Evolutionary conservation across 2,329 filamentous ascomycete genomes (phyloP).

Genomic region (Verticillium albo-atrum): DNA sequence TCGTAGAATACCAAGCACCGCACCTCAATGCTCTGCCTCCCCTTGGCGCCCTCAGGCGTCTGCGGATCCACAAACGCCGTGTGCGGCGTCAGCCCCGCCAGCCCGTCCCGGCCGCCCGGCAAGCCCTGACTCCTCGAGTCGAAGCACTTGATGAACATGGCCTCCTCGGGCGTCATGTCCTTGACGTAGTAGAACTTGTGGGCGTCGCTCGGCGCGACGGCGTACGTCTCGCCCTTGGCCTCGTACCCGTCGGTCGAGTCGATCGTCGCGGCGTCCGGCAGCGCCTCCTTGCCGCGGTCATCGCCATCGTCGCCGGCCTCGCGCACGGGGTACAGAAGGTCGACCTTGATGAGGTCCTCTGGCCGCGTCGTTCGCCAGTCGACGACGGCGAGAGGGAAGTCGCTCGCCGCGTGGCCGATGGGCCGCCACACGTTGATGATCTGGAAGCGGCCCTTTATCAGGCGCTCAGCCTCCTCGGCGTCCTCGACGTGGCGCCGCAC

Average conservation of each 20-base stretch:
- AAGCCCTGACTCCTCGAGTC: slow-evolving; percentile 40
- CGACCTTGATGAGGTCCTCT: slow-evolving; percentile 54
- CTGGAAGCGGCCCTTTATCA: slow-evolving; percentile 56
- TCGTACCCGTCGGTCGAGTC: slow-evolving; percentile 57
- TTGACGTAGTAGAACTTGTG: slow-evolving; percentile 64
- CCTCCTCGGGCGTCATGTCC: slow-evolving; percentile 58
- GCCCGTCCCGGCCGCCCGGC: slow-evolving; percentile 38
- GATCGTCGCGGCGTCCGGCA: slow-evolving; percentile 40
- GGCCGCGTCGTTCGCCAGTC: slow-evolving; percentile 59
- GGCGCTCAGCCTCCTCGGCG: slow-evolving; percentile 46
- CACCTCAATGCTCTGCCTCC: slow-evolving; percentile 61
- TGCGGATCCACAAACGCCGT: slow-evolving; percentile 55
- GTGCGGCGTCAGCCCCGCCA: slow-evolving; percentile 45
- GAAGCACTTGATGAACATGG: slow-evolving; percentile 47
- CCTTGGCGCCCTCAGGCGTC: slow-evolving; percentile 63
- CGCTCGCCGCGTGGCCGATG: slow-evolving; percentile 55
- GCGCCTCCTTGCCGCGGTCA: slow-evolving; percentile 53
- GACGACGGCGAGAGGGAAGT: slow-evolving; percentile 60
- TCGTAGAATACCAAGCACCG: slow-evolving; percentile 60
- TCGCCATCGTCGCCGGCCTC: slow-evolving; percentile 34
- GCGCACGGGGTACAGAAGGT: slow-evolving; percentile 57
- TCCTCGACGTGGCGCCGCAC: slow-evolving; percentile 55
- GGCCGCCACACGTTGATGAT: slow-evolving; percentile 71
- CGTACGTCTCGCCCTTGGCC: slow-evolving; percentile 57
- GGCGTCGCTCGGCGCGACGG: slow-evolving; percentile 49